Evolutionary conservation across 164 flowering plant species (phyloP).

Genomic region (Berberis vulgaris): DNA sequence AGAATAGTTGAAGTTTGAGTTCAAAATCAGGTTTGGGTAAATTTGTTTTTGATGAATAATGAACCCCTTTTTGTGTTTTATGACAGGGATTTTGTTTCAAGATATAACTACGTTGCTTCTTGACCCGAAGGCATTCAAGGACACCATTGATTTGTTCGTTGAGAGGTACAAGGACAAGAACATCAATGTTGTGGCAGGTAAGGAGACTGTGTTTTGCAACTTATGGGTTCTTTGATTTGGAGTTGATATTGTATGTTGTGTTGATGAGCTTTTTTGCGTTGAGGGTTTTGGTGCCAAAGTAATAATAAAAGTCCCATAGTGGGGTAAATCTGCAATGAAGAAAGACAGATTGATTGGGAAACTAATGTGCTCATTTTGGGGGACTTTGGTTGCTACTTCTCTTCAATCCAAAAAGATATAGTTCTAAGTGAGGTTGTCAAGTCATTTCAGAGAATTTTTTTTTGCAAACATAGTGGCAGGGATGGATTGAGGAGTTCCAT

Average conservation of each 20-base stretch:
- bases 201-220: not conserved
- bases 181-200: slow-evolving; percentile 91
- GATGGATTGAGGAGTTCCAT: no score
- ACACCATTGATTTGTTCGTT: slow-evolving; percentile 88
- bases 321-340: no score
- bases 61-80: not conserved
- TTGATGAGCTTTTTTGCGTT: no score
- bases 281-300: no score
- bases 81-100: slow-evolving; percentile 88
- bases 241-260: not conserved
- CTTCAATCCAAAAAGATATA: no score
- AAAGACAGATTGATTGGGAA: no score
- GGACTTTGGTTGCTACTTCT: no score
- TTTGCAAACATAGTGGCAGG: no score
- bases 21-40: not conserved
- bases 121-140: slow-evolving; percentile 71
- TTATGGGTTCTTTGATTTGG: not conserved
- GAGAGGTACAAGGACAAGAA: slow-evolving; percentile 72
- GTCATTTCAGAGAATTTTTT: no score
- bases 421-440: no score
- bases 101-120: slow-evolving; percentile 94
- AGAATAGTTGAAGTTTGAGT: not conserved
- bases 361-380: no score
- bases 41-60: not conserved
- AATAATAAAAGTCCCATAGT: no score